A percentile compares a stretch with the other conserved stretches of the same genome.
Conservation (phyloP, 2,329 filamentous ascomycete species). For the Cercospora zeina region DNA sequence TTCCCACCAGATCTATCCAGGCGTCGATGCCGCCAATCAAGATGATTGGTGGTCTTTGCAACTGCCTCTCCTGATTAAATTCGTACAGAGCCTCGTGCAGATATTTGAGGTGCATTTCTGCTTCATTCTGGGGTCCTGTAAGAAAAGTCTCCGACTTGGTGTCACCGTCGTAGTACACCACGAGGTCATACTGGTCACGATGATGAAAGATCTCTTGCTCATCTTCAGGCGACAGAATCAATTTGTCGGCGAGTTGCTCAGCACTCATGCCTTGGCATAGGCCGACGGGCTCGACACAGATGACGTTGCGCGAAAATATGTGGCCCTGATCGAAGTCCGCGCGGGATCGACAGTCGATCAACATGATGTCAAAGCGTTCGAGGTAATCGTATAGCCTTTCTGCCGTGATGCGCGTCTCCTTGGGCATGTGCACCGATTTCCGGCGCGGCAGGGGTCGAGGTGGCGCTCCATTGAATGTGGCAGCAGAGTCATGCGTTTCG, state of each 20-base stretch:
- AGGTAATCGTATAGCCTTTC: constrained; percentile 72
- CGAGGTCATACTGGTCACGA: constrained; percentile 73
- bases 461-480: background rate
- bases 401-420: constrained; percentile 63
- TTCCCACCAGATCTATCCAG: constrained; percentile 81
- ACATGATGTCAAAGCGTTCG: constrained; percentile 64
- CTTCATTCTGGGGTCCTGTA: constrained; percentile 46
- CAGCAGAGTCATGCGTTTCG: background rate
- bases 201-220: constrained; percentile 75
- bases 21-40: constrained; percentile 80
- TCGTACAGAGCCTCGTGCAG: constrained; percentile 78
- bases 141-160: constrained; percentile 62
- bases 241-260: constrained; percentile 64
- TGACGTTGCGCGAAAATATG: constrained; percentile 76
- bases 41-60: constrained; percentile 73
- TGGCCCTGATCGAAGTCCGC: constrained; percentile 85
- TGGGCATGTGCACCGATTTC: constrained; percentile 54
- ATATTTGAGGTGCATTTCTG: constrained; percentile 60
- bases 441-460: constrained; percentile 35
- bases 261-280: constrained; percentile 67
- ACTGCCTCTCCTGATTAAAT: constrained; percentile 75
- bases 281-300: constrained; percentile 86
- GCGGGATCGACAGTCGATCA: constrained; percentile 83
- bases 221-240: constrained; percentile 69
- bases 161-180: constrained; percentile 84